Conservation (phyloP, 306 rosid species). For the Oemleria cerasiformis region DNA sequence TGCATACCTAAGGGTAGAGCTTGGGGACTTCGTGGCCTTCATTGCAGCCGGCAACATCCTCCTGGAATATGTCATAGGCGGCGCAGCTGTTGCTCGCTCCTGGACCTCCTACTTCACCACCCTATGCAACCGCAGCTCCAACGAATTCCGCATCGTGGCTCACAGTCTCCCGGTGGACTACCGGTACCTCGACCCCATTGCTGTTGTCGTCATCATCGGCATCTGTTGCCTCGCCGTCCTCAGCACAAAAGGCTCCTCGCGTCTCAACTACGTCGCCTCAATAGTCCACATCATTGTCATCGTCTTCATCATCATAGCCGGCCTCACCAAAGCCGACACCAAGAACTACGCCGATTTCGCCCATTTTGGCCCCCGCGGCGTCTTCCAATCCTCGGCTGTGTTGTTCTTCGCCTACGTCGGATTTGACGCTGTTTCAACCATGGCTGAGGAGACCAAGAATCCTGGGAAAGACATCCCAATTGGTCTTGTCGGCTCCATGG, state of each 20-base stretch:
- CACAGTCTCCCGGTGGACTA: constrained; percentile 16
- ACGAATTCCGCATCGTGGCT: constrained; percentile 23
- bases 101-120: constrained; percentile 36
- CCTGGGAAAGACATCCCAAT: constrained; percentile 24
- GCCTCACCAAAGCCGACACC: constrained; percentile 17
- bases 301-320: constrained; percentile 15
- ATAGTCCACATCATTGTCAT: constrained; percentile 22
- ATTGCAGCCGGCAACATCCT: constrained; percentile 32
- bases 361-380: constrained; percentile 11
- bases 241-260: constrained; percentile 27
- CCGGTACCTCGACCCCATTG: constrained; percentile 36
- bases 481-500: constrained; percentile 28
- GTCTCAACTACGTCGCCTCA: constrained; percentile 23
- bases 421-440: constrained; percentile 26
- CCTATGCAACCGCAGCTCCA: constrained; percentile 25
- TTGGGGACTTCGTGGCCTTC: constrained; percentile 28
- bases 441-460: constrained; percentile 28
- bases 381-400: constrained; percentile 26
- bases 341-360: constrained; percentile 10
- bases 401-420: constrained; percentile 27
- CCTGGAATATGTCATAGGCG: constrained; percentile 19
- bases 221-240: constrained; percentile 34
- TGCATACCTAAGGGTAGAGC: constrained; percentile 32
- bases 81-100: constrained; percentile 35
- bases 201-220: constrained; percentile 24